phyloP scores from a whole-genome alignment of 2,329 filamentous ascomycete genomes.

The Alternaria angustiovoidea region DNA sequence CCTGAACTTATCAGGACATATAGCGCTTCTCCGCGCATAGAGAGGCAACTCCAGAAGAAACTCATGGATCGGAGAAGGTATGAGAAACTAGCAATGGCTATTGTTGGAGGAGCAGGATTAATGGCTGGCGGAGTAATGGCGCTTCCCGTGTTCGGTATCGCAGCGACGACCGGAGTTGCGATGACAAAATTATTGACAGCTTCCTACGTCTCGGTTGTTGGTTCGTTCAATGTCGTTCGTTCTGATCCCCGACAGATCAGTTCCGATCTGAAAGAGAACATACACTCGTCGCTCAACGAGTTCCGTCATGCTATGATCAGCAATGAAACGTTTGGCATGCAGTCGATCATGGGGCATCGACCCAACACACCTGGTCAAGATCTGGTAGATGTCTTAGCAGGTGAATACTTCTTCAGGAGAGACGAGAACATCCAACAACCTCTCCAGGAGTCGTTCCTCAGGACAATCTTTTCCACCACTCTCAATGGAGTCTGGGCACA shows the following conservation, averaged over 20 bases:
- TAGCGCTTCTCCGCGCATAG: background rate
- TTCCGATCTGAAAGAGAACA: background rate
- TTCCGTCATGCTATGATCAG: background rate
- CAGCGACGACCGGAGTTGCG: background rate
- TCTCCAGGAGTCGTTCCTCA: background rate
- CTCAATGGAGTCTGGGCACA: slow-evolving; percentile 1
- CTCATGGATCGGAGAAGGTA: background rate
- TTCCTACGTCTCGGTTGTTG: background rate
- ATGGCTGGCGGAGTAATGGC: background rate
- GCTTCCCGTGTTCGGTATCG: background rate
- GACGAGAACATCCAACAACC: background rate
- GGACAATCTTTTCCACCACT: background rate
- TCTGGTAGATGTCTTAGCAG: background rate
- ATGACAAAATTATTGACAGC: background rate
- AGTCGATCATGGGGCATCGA: background rate
- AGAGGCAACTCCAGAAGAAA: background rate
- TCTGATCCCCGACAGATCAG: background rate
- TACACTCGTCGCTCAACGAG: background rate
- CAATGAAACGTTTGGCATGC: background rate
- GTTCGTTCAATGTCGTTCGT: background rate
- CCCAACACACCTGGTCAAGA: background rate
- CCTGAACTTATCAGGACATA: background rate
- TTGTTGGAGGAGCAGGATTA: background rate
- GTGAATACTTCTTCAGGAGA: background rate
- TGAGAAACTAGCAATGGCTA: background rate